Conservation (phyloP, 2,329 filamentous ascomycete genomes). For the Paraphaeosphaeria minitans region DNA sequence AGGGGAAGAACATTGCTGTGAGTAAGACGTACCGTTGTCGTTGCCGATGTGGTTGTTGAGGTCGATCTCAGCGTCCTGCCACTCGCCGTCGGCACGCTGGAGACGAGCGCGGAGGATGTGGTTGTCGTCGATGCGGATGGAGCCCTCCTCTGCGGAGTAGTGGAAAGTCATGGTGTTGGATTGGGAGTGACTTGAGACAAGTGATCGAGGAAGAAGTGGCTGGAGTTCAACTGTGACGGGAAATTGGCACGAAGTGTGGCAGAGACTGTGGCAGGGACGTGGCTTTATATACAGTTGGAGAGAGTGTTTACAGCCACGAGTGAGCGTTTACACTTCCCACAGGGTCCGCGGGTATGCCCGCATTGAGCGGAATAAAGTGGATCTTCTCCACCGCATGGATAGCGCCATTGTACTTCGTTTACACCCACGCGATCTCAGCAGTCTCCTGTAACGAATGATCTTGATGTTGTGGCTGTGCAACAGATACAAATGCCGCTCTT, state of each 20-base stretch:
- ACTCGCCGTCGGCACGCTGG: constrained; percentile 50
- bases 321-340: not conserved
- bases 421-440: not conserved
- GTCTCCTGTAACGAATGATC: not conserved
- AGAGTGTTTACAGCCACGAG: not conserved
- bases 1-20: too few relatives aligned
- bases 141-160: constrained; percentile 47
- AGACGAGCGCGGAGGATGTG: constrained; percentile 56
- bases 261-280: not conserved
- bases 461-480: not conserved
- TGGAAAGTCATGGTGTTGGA: constrained; percentile 52
- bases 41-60: constrained; percentile 60
- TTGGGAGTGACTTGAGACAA: not conserved
- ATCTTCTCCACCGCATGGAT: not conserved
- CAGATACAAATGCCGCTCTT: not conserved
- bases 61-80: constrained; percentile 53
- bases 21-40: constrained; percentile 50
- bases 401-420: not conserved
- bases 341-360: not conserved
- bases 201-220: not conserved
- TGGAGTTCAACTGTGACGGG: not conserved
- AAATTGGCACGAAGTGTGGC: not conserved
- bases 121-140: constrained; percentile 56
- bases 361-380: not conserved
- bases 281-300: not conserved